phyloP scores from a whole-genome alignment of 2,329 filamentous ascomycete species.

The Pseudocercospora pini-densiflorae region DNA sequence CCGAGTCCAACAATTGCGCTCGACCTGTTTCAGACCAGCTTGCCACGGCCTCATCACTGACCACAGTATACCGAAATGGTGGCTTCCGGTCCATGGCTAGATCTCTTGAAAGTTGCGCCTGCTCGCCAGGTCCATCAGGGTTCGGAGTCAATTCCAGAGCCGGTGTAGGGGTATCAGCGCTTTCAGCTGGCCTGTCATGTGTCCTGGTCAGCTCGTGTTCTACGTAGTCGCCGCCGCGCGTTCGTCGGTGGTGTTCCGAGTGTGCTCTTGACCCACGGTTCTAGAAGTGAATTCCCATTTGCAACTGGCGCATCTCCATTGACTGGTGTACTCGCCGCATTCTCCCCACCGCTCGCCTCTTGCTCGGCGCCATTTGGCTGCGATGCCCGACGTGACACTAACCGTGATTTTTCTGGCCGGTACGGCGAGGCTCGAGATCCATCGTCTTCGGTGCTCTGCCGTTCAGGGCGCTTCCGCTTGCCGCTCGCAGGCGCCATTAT shows the following conservation, averaged over 20 bases:
- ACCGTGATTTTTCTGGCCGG: conserved; percentile 54
- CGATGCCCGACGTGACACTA: conserved; percentile 55
- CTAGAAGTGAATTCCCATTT: conserved; percentile 15
- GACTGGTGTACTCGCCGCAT: conserved; percentile 18
- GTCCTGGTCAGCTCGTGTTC: conserved; percentile 25
- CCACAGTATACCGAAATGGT: conserved; percentile 71
- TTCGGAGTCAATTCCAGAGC: conserved; percentile 18
- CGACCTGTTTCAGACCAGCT: conserved; percentile 72
- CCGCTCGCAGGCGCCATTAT: conserved; percentile 39
- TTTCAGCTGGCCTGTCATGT: conserved; percentile 19
- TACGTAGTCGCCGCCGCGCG: conserved; percentile 17
- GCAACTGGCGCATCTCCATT: conserved; percentile 11
- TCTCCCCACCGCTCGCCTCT: conserved; percentile 20
- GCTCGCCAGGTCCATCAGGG: conserved; percentile 16
- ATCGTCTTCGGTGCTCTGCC: conserved; percentile 50
- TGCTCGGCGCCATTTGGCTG: conserved; percentile 24
- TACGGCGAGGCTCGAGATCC: conserved; percentile 54
- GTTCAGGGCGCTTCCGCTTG: conserved; percentile 62
- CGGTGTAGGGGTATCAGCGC: conserved; percentile 18
- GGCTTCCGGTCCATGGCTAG: conserved; percentile 19
- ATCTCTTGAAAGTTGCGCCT: conserved; percentile 17
- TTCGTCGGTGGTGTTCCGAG: conserved; percentile 15
- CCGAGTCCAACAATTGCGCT: conserved; percentile 68
- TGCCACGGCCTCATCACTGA: conserved; percentile 71
- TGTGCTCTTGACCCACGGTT: conserved; percentile 24